A percentile compares a stretch with the other conserved stretches of the same genome.
Conservation (phyloP, 1,139 yeast genomes). For the Zhuliangozyma blackwelliae region DNA sequence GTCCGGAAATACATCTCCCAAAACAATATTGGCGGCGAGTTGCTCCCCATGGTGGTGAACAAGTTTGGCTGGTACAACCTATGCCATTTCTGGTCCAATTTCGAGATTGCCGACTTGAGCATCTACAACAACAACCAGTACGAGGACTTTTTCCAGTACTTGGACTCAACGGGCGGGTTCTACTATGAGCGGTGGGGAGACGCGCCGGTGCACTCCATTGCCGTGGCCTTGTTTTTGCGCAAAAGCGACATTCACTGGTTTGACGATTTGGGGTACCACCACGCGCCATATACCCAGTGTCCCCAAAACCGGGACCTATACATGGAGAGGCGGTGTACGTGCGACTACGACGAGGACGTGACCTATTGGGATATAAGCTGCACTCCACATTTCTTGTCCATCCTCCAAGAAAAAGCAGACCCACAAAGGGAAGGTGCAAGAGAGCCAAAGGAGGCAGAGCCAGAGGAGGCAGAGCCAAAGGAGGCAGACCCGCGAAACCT, state of each 20-base stretch:
- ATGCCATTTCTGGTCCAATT: slow-evolving; percentile 40
- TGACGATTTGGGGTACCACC: slow-evolving; percentile 30
- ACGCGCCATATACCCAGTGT: slow-evolving; percentile 33
- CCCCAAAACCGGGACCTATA: slow-evolving; percentile 18
- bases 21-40: slow-evolving; percentile 13
- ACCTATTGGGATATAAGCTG: slow-evolving; percentile 26
- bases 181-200: slow-evolving; percentile 43
- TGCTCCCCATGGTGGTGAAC: slow-evolving; percentile 10
- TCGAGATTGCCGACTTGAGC: slow-evolving; percentile 30
- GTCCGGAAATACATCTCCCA: slow-evolving; percentile 15
- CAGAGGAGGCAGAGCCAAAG: too few relatives aligned
- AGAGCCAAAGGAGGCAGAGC: too few relatives aligned
- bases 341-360: slow-evolving; percentile 31
- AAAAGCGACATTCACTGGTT: slow-evolving; percentile 28
- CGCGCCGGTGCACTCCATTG: slow-evolving; percentile 36
- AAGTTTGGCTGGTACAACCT: slow-evolving; percentile 25
- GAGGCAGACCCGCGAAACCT: too few relatives aligned
- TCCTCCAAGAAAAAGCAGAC: slow-evolving; percentile 1
- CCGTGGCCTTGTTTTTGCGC: slow-evolving; percentile 20
- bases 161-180: slow-evolving; percentile 32
- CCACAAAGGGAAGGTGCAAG: neutral
- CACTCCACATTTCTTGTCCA: slow-evolving; percentile 23
- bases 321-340: slow-evolving; percentile 22
- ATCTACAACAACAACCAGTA: slow-evolving; percentile 21
- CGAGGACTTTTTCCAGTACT: slow-evolving; percentile 19